phyloP scores from a whole-genome alignment of 2,329 filamentous ascomycete species.

The Monosporascus sp. region DNA sequence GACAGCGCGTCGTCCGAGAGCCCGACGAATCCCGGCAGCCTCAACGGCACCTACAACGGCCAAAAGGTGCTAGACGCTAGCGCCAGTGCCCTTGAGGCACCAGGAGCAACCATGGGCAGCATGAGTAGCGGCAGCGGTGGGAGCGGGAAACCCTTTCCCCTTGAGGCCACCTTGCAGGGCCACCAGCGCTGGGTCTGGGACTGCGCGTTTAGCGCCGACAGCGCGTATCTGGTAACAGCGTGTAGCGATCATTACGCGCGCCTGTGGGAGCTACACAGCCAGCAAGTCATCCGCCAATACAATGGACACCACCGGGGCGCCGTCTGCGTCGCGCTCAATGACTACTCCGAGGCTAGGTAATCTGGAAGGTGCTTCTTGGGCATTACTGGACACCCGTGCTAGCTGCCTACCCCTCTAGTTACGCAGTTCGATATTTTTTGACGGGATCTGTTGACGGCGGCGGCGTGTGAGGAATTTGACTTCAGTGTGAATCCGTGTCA shows the following conservation, averaged over 20 bases:
- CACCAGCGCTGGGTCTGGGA: conserved; percentile 98
- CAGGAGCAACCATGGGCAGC: conserved; percentile 5
- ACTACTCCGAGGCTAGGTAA: conserved; percentile 60
- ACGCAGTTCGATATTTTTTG: neutral
- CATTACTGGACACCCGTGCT: too few relatives aligned
- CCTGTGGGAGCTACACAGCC: conserved; percentile 81
- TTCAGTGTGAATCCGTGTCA: neutral
- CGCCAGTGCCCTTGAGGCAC: conserved; percentile 6
- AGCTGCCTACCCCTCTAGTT: too few relatives aligned
- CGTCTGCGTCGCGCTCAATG: conserved; percentile 88
- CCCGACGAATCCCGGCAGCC: neutral
- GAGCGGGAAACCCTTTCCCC: conserved; percentile 57
- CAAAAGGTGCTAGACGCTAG: neutral
- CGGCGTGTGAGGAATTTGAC: neutral
- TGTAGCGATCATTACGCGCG: conserved; percentile 91
- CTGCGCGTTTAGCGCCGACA: conserved; percentile 90
- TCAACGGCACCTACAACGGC: conserved; percentile 1
- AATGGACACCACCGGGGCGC: conserved; percentile 90
- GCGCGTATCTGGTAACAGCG: conserved; percentile 86
- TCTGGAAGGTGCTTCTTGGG: neutral
- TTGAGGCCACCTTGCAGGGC: conserved; percentile 81
- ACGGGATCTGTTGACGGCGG: neutral
- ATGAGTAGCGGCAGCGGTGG: conserved; percentile 1
- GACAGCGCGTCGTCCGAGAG: conserved; percentile 1
- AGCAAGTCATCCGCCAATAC: conserved; percentile 89